Evolutionary conservation across 441 rosid genomes (phyloP).

Genomic region (Metrosideros polymorpha): DNA sequence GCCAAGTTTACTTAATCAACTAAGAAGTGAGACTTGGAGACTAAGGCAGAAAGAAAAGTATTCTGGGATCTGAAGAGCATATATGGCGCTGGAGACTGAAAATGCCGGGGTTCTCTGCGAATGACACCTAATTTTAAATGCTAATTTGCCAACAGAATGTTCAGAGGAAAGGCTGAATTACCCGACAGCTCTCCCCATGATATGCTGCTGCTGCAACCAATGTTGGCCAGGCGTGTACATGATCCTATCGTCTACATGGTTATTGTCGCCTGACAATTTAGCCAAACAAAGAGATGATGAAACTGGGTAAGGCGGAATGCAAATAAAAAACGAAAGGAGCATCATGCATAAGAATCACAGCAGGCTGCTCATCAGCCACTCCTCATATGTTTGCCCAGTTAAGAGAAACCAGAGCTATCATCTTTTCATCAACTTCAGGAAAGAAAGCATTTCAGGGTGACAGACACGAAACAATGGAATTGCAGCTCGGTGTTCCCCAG

Average conservation of each 20-base stretch:
- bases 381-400: not conserved
- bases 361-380: not conserved
- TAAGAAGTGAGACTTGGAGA: not conserved
- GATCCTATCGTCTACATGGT: constrained; percentile 64
- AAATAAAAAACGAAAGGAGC: not conserved
- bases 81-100: not conserved
- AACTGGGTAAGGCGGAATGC: not conserved
- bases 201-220: constrained; percentile 85
- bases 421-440: not conserved
- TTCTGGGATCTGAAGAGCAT: not conserved
- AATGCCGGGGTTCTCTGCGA: not conserved
- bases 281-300: not conserved
- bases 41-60: not conserved
- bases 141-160: not conserved
- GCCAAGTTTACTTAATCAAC: not conserved
- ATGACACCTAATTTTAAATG: not conserved
- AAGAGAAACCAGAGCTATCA: not conserved
- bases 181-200: constrained; percentile 97
- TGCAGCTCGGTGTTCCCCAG: not conserved
- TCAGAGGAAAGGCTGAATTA: constrained; percentile 8
- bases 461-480: not conserved
- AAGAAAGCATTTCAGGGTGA: not conserved
- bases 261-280: constrained; percentile 64
- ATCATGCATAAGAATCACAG: not conserved
- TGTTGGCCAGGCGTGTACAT: constrained; percentile 83